Conservation (phyloP, 805 yeast species). For the Starmerella vitae region DNA sequence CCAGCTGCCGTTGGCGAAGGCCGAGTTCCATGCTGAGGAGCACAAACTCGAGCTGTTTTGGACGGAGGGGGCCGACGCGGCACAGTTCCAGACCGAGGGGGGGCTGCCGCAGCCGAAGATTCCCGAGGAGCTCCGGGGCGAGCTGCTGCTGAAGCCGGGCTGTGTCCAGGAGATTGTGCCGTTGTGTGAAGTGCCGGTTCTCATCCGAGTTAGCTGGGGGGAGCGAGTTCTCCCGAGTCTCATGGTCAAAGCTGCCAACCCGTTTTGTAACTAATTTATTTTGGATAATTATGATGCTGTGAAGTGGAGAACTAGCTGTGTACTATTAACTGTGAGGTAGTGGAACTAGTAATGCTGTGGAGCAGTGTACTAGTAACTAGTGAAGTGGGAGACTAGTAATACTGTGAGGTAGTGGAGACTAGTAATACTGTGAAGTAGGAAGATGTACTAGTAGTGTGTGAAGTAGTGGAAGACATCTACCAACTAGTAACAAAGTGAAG, state of each 20-base stretch:
- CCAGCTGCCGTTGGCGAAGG: conserved; percentile 81
- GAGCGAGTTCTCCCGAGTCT: conserved; percentile 83
- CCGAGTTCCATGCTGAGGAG: conserved; percentile 66
- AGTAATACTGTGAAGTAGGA: too few relatives aligned
- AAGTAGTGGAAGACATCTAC: too few relatives aligned
- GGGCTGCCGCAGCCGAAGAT: conserved; percentile 3
- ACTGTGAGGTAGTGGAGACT: too few relatives aligned
- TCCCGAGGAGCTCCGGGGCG: conserved; percentile 8
- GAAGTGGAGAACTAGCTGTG: too few relatives aligned
- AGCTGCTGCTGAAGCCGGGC: conserved; percentile 45
- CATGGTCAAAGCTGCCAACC: conserved; percentile 82
- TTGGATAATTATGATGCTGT: too few relatives aligned
- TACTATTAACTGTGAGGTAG: too few relatives aligned
- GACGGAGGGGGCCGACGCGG: conserved; percentile 87
- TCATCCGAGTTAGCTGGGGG: conserved; percentile 62
- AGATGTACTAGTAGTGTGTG: too few relatives aligned
- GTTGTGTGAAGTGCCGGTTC: conserved; percentile 64
- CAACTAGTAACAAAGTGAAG: too few relatives aligned
- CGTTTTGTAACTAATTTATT: too few relatives aligned
- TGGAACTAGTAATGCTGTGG: too few relatives aligned
- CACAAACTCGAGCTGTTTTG: conserved; percentile 71
- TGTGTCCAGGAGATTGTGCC: conserved; percentile 75
- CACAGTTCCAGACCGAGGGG: conserved; percentile 59
- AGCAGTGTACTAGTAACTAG: too few relatives aligned
- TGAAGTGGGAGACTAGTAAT: too few relatives aligned